Evolutionary conservation across 768 basidiomycete species (phyloP).

Genomic region (Mycena polygramma): DNA sequence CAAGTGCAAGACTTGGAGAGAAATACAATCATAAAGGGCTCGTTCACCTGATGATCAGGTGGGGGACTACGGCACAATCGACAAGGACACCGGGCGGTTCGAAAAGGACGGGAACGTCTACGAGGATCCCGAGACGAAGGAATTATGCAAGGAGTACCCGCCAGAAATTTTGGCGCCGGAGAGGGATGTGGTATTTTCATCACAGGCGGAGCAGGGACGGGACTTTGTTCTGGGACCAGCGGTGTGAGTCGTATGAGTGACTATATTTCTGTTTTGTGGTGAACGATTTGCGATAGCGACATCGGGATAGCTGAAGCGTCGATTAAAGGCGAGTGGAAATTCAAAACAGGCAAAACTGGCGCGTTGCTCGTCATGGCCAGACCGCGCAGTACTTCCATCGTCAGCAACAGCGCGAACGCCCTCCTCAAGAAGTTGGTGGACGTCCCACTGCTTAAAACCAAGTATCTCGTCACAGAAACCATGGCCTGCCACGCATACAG

Average conservation of each 20-base stretch:
- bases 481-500: constrained; percentile 48
- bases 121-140: constrained; percentile 32
- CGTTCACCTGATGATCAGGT: constrained; percentile 41
- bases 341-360: constrained; percentile 43
- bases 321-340: constrained; percentile 52
- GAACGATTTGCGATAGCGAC: not conserved
- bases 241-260: constrained; percentile 35
- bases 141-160: constrained; percentile 36
- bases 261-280: not conserved
- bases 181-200: constrained; percentile 41
- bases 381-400: constrained; percentile 42
- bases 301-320: constrained; percentile 47
- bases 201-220: constrained; percentile 38
- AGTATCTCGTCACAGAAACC: constrained; percentile 48
- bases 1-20: too few relatives aligned
- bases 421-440: constrained; percentile 43
- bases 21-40: not conserved
- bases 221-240: constrained; percentile 35
- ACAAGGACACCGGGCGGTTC: constrained; percentile 46
- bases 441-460: constrained; percentile 44
- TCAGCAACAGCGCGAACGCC: constrained; percentile 8
- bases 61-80: constrained; percentile 49
- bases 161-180: constrained; percentile 38
- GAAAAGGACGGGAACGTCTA: constrained; percentile 51
- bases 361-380: constrained; percentile 52